phyloP scores from a whole-genome alignment of 192 early-diverging fungal species.

The Linnemannia elongata region DNA sequence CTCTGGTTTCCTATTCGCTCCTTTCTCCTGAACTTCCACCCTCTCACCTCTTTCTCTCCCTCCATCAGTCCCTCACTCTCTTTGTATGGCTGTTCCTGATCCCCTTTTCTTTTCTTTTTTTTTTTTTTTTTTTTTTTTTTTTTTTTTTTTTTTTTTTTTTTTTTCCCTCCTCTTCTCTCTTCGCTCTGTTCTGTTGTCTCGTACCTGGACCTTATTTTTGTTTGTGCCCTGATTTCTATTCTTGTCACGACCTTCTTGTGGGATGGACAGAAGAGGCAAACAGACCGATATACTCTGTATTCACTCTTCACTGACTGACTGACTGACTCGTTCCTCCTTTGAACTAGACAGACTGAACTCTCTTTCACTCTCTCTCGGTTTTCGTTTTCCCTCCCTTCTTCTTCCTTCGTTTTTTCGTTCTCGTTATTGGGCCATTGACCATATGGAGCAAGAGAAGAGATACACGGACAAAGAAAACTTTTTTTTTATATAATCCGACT shows the following conservation, averaged over 20 bases:
- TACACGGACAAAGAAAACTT: neutral
- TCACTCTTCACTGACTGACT: neutral
- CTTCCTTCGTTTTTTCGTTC: no score
- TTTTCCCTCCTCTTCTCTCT: no score
- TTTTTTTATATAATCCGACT: constrained; percentile 6
- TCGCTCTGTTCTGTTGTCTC: no score
- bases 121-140: constrained; percentile 6
- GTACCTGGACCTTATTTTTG: constrained; percentile 4
- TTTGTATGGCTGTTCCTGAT: neutral
- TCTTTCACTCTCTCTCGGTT: neutral
- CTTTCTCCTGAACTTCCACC: neutral
- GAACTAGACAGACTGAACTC: constrained; percentile 1
- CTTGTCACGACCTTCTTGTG: neutral
- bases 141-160: neutral
- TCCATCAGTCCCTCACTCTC: neutral
- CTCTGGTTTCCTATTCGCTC: constrained; percentile 1
- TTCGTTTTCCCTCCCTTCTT: neutral
- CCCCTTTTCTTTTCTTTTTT: neutral
- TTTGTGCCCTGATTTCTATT: constrained; percentile 1
- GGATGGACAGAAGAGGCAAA: neutral
- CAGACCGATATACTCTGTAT: neutral
- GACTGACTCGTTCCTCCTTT: neutral
- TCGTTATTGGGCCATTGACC: no score
- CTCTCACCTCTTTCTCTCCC: neutral
- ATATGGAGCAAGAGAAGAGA: neutral